phyloP scores from a whole-genome alignment of 345 rosid genomes.

The Orychophragmus violaceus region DNA sequence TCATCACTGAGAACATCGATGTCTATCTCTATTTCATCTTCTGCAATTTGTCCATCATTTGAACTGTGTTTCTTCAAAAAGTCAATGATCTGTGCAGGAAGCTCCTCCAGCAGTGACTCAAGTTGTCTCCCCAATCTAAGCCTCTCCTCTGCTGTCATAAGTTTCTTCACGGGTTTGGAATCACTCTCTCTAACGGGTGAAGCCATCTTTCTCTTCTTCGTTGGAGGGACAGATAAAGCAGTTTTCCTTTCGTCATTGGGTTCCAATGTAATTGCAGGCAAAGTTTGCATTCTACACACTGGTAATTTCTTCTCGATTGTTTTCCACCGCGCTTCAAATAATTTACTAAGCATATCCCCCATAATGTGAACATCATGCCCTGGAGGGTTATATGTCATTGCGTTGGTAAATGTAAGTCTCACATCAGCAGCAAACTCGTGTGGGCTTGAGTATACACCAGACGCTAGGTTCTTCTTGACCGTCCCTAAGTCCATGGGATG shows the following conservation, averaged over 20 bases:
- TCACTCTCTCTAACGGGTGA: constrained; percentile 35
- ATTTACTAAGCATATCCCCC: constrained; percentile 72
- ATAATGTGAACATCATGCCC: constrained; percentile 74
- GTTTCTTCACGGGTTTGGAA: constrained; percentile 41
- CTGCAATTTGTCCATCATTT: constrained; percentile 55
- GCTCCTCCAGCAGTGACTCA: constrained; percentile 55
- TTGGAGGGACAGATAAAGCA: constrained; percentile 33
- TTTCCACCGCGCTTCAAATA: constrained; percentile 83
- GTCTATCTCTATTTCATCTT: constrained; percentile 93
- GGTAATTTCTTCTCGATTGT: constrained; percentile 64
- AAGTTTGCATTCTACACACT: constrained; percentile 25
- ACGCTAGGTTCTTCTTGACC: constrained; percentile 48
- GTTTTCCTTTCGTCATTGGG: constrained; percentile 35
- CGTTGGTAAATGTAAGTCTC: constrained; percentile 75
- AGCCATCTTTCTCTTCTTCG: constrained; percentile 62
- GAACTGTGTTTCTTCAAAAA: constrained; percentile 75
- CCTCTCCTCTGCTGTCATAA: constrained; percentile 64
- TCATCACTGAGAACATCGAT: constrained; percentile 85
- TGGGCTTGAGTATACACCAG: constrained; percentile 65
- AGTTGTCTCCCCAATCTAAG: constrained; percentile 52
- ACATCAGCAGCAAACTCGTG: constrained; percentile 72
- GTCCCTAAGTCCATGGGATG: constrained; percentile 96
- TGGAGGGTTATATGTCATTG: constrained; percentile 89
- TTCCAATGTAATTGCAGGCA: constrained; percentile 33
- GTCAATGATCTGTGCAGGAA: constrained; percentile 72